Conservation (phyloP, 2,329 filamentous ascomycete species). For the Pseudocercospora ulei region DNA sequence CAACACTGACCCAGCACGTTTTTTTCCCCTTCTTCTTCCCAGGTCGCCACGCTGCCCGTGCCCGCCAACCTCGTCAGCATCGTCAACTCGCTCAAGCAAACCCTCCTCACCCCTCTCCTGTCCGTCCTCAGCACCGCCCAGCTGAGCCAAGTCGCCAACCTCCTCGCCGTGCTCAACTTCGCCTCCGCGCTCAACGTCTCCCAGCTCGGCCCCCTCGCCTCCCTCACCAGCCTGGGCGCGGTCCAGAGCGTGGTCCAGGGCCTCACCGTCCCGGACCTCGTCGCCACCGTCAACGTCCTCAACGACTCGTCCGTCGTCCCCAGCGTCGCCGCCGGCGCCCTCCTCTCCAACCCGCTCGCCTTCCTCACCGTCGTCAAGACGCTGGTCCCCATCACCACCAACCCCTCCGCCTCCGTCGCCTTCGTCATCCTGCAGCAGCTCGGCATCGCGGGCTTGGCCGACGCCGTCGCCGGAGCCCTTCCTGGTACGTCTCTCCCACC, state of each 20-base stretch:
- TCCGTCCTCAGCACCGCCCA: conserved; percentile 11
- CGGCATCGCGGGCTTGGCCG: conserved; percentile 7
- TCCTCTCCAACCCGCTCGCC: conserved; percentile 12
- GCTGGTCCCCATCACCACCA: conserved; percentile 4
- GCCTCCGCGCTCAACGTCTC: conserved; percentile 14
- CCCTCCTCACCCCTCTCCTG: conserved; percentile 10
- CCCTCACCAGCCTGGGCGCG: conserved; percentile 15
- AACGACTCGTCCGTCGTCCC: conserved; percentile 9
- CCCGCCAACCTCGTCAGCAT: conserved; percentile 10
- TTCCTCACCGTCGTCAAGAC: conserved; percentile 8
- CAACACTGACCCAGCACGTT: too few species aligned
- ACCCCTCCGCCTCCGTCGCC: conserved; percentile 9
- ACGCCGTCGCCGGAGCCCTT: neutral
- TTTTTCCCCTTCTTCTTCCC: too few species aligned
- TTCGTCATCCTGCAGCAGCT: conserved; percentile 14
- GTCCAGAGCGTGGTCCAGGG: conserved; percentile 12
- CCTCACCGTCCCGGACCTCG: conserved; percentile 15
- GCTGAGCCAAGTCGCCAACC: conserved; percentile 10
- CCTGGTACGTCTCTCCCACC: conserved; percentile 2
- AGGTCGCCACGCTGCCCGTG: conserved; percentile 15
- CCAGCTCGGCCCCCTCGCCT: conserved; percentile 12
- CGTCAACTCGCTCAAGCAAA: conserved; percentile 8
- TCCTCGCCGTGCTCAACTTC: conserved; percentile 16
- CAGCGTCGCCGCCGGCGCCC: conserved; percentile 2
- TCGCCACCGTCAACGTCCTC: conserved; percentile 13